These are phyloP conservation scores for Lipomyces starkeyi DNA, from an alignment of 805 yeast species.

Conservation along the genomic window DNA sequence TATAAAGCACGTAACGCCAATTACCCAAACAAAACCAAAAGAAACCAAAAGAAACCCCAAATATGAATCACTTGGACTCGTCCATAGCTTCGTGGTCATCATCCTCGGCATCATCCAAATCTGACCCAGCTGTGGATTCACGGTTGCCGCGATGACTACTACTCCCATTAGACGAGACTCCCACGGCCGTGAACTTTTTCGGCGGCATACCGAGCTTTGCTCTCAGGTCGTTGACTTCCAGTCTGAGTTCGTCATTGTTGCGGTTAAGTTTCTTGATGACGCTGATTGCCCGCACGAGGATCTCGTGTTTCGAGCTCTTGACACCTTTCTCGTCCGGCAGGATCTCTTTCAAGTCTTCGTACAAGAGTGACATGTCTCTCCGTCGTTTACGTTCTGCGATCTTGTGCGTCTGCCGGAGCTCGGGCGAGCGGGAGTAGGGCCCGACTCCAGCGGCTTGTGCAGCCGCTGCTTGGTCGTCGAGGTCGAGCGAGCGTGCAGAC, in stretches of 20 bases:
- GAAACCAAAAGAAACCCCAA: neutral
- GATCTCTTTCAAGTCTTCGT: constrained; percentile 37
- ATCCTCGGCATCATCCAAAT: constrained; percentile 20
- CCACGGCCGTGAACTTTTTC: constrained; percentile 21
- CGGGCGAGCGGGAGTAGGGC: constrained; percentile 41
- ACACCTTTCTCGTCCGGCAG: constrained; percentile 39
- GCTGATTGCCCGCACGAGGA: constrained; percentile 34
- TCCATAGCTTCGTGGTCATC: constrained; percentile 23
- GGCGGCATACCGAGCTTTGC: constrained; percentile 29
- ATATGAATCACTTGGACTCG: constrained; percentile 23
- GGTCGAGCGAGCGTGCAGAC: constrained; percentile 22
- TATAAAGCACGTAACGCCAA: constrained; percentile 2
- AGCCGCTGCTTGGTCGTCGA: constrained; percentile 21
- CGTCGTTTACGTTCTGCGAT: constrained; percentile 41
- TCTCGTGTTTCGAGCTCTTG: constrained; percentile 40
- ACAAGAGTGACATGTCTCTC: constrained; percentile 39
- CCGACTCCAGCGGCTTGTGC: constrained; percentile 14
- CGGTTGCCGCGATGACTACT: constrained; percentile 12
- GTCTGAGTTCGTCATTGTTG: constrained; percentile 23
- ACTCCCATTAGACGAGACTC: constrained; percentile 4
- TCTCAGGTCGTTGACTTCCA: constrained; percentile 34
- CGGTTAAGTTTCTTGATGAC: constrained; percentile 25
- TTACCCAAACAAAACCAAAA: neutral
- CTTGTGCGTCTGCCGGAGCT: constrained; percentile 41
- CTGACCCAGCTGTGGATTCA: constrained; percentile 21